Evolutionary conservation across 345 rosid genomes (phyloP).

Genomic region (Acer negundo): DNA sequence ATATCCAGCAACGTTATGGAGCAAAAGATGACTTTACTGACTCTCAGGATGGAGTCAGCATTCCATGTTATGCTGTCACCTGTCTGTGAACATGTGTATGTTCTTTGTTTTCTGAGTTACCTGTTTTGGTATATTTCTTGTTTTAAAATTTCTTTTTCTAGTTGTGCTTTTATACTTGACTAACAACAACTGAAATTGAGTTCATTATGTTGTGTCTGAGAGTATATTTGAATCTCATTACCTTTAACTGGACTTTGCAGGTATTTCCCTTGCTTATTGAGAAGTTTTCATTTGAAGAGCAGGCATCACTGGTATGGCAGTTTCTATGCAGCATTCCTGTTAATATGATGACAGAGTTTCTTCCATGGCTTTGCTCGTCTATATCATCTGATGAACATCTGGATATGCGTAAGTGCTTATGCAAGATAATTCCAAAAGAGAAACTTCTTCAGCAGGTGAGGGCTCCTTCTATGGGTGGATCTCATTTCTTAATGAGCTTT

Average conservation of each 20-base stretch:
- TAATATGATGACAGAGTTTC: slow-evolving; percentile 68
- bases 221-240: slow-evolving; percentile 19
- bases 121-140: background rate
- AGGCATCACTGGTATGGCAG: slow-evolving; percentile 84
- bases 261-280: slow-evolving; percentile 79
- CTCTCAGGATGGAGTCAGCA: slow-evolving; percentile 10
- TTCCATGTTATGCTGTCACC: slow-evolving; percentile 6
- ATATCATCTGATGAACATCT: slow-evolving; percentile 67
- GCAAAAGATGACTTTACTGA: background rate
- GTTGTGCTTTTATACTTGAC: background rate
- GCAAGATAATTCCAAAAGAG: slow-evolving; percentile 68
- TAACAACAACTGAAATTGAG: background rate
- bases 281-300: slow-evolving; percentile 72
- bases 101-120: background rate
- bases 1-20: too few relatives aligned
- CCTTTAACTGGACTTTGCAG: slow-evolving; percentile 36
- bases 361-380: slow-evolving; percentile 82
- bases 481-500: background rate
- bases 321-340: slow-evolving; percentile 88
- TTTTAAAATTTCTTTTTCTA: background rate
- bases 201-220: slow-evolving; percentile 8
- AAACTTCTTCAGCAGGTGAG: slow-evolving; percentile 71
- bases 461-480: slow-evolving; percentile 7
- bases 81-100: background rate
- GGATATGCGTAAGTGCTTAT: slow-evolving; percentile 60